Percentiles rank a stretch among this genome's conserved stretches.
phyloP scores from a whole-genome alignment of 2,329 filamentous ascomycete genomes.

The Pseudocercospora vitis region DNA sequence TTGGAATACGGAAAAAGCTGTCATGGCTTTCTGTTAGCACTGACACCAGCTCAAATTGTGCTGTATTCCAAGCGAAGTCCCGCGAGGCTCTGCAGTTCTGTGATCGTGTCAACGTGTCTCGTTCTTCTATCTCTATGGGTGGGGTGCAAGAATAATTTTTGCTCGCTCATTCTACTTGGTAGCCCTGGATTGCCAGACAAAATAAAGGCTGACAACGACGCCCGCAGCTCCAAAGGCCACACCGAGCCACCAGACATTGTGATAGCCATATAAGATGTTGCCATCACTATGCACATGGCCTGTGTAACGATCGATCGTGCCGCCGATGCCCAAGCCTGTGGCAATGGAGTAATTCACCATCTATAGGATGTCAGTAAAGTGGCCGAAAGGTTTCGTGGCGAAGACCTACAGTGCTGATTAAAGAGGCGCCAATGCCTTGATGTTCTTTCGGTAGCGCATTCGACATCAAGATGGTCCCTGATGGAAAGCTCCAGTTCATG shows the following conservation, averaged over 20 bases:
- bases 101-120: too few species aligned
- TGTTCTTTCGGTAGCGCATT: conserved; percentile 33
- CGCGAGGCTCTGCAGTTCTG: too few species aligned
- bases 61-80: too few species aligned
- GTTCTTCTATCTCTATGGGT: too few species aligned
- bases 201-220: conserved; percentile 26
- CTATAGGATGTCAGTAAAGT: conserved; percentile 17
- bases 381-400: background rate
- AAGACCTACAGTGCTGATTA: conserved; percentile 21
- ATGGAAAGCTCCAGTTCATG: conserved; percentile 38
- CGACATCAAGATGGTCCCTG: conserved; percentile 33
- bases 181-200: conserved; percentile 14
- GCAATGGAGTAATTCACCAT: conserved; percentile 35
- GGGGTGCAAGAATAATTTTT: too few species aligned
- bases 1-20: too few species aligned
- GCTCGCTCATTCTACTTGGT: too few species aligned
- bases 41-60: too few species aligned
- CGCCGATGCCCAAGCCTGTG: conserved; percentile 27
- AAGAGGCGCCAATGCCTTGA: conserved; percentile 33
- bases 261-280: conserved; percentile 24
- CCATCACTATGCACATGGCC: conserved; percentile 11
- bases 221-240: conserved; percentile 29
- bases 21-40: too few species aligned
- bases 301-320: conserved; percentile 27
- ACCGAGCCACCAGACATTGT: conserved; percentile 31